Percentiles rank a stretch among this genome's conserved stretches.
phyloP scores from a whole-genome alignment of 305 asterid species.

The Solanum chacoense region DNA sequence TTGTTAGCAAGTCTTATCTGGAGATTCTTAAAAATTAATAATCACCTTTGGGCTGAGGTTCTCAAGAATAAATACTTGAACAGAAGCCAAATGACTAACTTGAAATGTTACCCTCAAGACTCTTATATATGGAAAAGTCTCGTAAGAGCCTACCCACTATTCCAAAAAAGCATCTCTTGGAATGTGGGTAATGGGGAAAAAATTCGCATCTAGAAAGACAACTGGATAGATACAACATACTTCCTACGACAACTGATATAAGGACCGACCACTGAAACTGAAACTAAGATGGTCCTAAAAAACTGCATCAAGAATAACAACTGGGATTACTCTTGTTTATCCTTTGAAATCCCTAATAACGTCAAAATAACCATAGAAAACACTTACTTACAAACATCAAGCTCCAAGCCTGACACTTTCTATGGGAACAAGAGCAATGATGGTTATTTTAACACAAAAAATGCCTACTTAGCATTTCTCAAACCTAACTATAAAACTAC shows the following conservation, averaged over 20 bases:
- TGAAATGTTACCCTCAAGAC: neutral
- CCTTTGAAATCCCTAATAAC: neutral
- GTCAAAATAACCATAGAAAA: neutral
- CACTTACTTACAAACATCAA: neutral
- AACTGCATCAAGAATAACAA: neutral
- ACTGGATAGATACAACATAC: neutral
- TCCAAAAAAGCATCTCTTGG: neutral
- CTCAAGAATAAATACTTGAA: neutral
- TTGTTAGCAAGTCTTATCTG: neutral
- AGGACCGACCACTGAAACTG: neutral
- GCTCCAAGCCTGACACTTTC: neutral
- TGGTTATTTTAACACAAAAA: neutral
- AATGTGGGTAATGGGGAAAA: neutral
- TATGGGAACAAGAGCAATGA: neutral
- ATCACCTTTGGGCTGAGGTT: neutral
- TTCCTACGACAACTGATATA: neutral
- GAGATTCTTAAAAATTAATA: neutral
- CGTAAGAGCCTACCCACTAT: neutral
- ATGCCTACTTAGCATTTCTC: neutral
- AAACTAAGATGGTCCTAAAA: neutral
- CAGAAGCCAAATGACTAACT: neutral
- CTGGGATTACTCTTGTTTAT: neutral
- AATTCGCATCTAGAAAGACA: neutral
- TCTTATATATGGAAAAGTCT: neutral
- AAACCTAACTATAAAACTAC: neutral